phyloP scores from a whole-genome alignment of 2,329 filamentous ascomycete species.

The Epichloe elymi region DNA sequence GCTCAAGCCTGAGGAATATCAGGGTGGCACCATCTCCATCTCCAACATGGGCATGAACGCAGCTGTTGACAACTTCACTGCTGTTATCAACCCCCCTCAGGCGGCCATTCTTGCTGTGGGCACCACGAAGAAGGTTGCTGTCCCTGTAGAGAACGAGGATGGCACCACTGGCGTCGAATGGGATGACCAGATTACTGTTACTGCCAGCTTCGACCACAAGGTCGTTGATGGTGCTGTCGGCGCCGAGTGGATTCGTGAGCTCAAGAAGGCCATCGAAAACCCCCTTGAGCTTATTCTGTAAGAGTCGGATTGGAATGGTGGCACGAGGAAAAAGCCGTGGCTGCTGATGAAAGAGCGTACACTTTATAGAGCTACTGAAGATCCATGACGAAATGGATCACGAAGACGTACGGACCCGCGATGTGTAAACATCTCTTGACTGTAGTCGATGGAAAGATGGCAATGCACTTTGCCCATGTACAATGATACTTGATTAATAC shows the following conservation, averaged over 20 bases:
- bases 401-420: background rate
- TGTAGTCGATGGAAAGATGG: conserved; percentile 10
- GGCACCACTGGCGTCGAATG: conserved; percentile 64
- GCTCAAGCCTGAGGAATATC: conserved; percentile 99
- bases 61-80: conserved; percentile 92
- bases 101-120: conserved; percentile 90
- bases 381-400: conserved; percentile 4
- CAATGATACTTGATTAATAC: conserved; percentile 30
- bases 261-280: conserved; percentile 98
- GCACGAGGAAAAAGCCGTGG: background rate
- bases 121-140: conserved; percentile 86
- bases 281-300: conserved; percentile 85
- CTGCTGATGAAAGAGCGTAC: conserved; percentile 7
- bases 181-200: conserved; percentile 95
- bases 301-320: conserved; percentile 10
- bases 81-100: conserved; percentile 99
- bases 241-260: conserved; percentile 88
- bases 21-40: conserved; percentile 97
- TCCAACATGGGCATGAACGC: conserved; percentile 99
- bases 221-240: conserved; percentile 93
- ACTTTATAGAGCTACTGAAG: conserved; percentile 8
- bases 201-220: conserved; percentile 97
- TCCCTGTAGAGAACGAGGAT: conserved; percentile 75
- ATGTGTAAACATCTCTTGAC: conserved; percentile 1
- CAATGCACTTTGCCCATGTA: conserved; percentile 24